Evolutionary conservation across 208 protist species (phyloP).

Genomic region (Leishmania tarentolae): DNA sequence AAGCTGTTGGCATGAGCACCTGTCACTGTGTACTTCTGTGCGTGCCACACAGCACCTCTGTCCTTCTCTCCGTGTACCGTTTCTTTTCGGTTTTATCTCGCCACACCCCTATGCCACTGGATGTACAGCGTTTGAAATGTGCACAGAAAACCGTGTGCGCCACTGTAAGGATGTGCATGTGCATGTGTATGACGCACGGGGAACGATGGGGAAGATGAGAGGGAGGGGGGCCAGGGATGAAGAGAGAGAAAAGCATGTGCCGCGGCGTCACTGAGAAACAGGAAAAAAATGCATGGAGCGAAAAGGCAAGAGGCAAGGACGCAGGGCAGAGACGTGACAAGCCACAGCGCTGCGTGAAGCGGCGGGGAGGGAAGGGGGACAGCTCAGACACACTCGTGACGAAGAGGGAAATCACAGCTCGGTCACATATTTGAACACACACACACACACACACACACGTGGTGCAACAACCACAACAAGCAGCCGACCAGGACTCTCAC

Average conservation of each 20-base stretch:
- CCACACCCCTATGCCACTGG: neutral
- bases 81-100: neutral
- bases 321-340: neutral
- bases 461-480: neutral
- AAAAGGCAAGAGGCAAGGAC: neutral
- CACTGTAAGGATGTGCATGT: slow-evolving; percentile 3
- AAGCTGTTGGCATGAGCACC: neutral
- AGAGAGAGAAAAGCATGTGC: neutral
- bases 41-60: neutral
- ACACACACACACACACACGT: neutral
- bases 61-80: neutral
- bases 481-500: neutral
- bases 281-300: neutral
- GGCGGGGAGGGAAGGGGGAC: too few species aligned
- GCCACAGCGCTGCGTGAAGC: neutral
- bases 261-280: neutral
- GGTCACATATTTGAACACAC: neutral
- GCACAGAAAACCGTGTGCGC: neutral
- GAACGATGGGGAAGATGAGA: neutral
- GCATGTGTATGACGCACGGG: neutral
- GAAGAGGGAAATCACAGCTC: neutral
- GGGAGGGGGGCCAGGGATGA: neutral
- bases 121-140: neutral
- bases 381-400: neutral
- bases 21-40: neutral